These are phyloP conservation scores for Phytopythium mirpurense DNA, from an alignment of 352 stramenopile genomes.

Conservation along the genomic window DNA sequence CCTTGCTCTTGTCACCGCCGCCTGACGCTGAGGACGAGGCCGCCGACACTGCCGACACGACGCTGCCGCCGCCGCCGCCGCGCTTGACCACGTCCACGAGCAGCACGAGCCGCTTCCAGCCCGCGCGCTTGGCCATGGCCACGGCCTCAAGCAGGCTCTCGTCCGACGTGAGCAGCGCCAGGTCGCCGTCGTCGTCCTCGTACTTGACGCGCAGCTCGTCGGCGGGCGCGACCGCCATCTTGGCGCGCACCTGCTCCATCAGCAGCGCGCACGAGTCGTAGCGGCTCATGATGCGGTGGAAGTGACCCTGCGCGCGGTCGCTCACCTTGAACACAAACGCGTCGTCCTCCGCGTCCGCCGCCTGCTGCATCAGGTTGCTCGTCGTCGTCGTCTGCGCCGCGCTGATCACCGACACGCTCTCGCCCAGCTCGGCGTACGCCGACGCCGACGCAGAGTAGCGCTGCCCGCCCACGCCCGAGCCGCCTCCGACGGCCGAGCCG, in stretches of 20 bases:
- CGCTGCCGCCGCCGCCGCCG: constrained; percentile 22
- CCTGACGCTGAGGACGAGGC: constrained; percentile 4
- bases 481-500: constrained; percentile 18
- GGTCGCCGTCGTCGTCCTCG: constrained; percentile 84
- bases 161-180: constrained; percentile 79
- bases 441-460: constrained; percentile 48
- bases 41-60: constrained; percentile 13
- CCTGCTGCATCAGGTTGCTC: constrained; percentile 65
- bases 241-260: constrained; percentile 77
- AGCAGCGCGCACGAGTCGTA: constrained; percentile 67
- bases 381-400: constrained; percentile 69
- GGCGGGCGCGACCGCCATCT: constrained; percentile 56
- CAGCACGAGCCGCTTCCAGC: constrained; percentile 82
- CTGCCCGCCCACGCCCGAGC: constrained; percentile 8
- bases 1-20: constrained; percentile 13
- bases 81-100: constrained; percentile 74
- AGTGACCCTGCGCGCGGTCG: constrained; percentile 70
- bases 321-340: constrained; percentile 88
- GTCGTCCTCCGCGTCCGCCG: constrained; percentile 61
- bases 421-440: constrained; percentile 77
- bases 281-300: constrained; percentile 80
- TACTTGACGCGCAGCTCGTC: constrained; percentile 82
- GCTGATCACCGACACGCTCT: constrained; percentile 85
- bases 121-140: constrained; percentile 76
- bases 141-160: constrained; percentile 84